Conservation (phyloP, 106 monocot species). For the Alisma plantagoaquatica region DNA sequence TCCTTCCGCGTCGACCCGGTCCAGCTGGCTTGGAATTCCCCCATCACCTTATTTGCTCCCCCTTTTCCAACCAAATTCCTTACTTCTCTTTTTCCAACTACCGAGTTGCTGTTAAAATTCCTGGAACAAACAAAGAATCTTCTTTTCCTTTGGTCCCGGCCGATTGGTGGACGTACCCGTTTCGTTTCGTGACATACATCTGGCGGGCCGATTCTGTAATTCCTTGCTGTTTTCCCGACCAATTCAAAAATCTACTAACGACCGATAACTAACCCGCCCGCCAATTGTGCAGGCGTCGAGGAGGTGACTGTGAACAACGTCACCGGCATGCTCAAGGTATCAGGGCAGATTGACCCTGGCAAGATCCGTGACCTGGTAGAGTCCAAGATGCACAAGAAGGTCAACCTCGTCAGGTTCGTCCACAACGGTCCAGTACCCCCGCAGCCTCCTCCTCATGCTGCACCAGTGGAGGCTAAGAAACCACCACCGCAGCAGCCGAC, state of each 20-base stretch:
- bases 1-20: no score
- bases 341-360: slow-evolving; percentile 52
- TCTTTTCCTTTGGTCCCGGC: not conserved
- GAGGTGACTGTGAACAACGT: no score
- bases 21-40: no score
- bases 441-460: no score
- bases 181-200: not conserved
- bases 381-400: slow-evolving; percentile 42
- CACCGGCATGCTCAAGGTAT: slow-evolving; percentile 47
- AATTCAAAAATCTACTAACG: slow-evolving; percentile 33
- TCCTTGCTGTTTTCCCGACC: not conserved
- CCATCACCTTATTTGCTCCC: no score
- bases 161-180: not conserved
- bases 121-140: no score
- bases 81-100: no score
- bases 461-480: no score
- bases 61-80: no score
- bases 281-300: no score
- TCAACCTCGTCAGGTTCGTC: slow-evolving; percentile 53
- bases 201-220: not conserved
- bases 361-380: slow-evolving; percentile 38
- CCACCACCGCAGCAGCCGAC: no score
- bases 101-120: no score
- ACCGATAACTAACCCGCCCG: slow-evolving; percentile 19
- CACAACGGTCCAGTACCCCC: slow-evolving; percentile 5